Evolutionary conservation across 192 early-diverging fungal genomes (phyloP).

Genomic region (Coemansia sp.): DNA sequence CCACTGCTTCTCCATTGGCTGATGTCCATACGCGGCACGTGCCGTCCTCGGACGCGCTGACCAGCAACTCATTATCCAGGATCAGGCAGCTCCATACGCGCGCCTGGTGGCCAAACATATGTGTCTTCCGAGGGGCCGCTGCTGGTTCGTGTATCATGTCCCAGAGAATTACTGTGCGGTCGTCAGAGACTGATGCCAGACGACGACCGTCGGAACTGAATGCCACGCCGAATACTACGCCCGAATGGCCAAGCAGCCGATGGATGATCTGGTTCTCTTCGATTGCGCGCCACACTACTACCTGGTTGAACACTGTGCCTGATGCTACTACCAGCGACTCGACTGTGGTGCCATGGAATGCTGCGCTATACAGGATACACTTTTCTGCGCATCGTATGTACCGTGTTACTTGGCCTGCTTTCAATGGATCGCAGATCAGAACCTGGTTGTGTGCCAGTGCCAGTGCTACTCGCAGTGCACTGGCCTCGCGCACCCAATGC

Average conservation of each 20-base stretch:
- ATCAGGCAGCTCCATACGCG: slow-evolving; percentile 80
- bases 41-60: slow-evolving; percentile 65
- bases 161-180: slow-evolving; percentile 82
- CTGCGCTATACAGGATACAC: slow-evolving; percentile 75
- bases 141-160: neutral
- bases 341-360: slow-evolving; percentile 61
- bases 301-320: slow-evolving; percentile 85
- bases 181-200: slow-evolving; percentile 76
- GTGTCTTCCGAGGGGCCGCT: no score
- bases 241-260: slow-evolving; percentile 43
- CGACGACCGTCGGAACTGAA: slow-evolving; percentile 62
- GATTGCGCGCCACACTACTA: slow-evolving; percentile 64
- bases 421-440: slow-evolving; percentile 7
- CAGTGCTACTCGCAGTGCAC: slow-evolving; percentile 47
- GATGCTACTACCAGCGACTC: slow-evolving; percentile 60
- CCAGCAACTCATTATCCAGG: slow-evolving; percentile 51
- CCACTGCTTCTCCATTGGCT: neutral
- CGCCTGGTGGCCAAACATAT: slow-evolving; percentile 71
- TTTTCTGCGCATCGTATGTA: slow-evolving; percentile 63
- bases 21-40: slow-evolving; percentile 6
- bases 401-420: neutral
- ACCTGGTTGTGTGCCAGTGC: slow-evolving; percentile 79
- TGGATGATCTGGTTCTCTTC: no score
- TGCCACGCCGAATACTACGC: slow-evolving; percentile 75
- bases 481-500: slow-evolving; percentile 59